These are phyloP conservation scores for Colletotrichum sp. DNA, from an alignment of 2,329 filamentous ascomycete species.

Conservation along the genomic window DNA sequence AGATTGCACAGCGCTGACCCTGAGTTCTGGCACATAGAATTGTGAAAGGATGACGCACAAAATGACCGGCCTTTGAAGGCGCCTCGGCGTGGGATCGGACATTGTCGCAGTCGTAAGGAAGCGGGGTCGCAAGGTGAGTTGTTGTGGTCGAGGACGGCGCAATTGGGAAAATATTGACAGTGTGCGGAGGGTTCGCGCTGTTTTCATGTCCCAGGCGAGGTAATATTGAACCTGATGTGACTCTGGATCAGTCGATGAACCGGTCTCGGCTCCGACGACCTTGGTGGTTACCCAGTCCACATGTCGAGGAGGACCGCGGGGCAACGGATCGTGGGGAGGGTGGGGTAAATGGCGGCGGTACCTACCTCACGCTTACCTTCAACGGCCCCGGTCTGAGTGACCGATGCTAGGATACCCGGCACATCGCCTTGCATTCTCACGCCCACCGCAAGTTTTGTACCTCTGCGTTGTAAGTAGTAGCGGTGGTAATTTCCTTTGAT, in stretches of 20 bases:
- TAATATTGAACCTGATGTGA: neutral
- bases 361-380: neutral
- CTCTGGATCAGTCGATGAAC: neutral
- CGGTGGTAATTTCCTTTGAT: neutral
- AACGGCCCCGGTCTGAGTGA: neutral
- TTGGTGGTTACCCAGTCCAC: neutral
- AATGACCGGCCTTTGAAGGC: constrained; percentile 21
- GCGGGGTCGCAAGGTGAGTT: neutral
- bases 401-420: neutral
- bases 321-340: neutral
- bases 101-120: constrained; percentile 5
- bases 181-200: neutral
- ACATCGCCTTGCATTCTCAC: neutral
- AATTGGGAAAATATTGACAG: neutral
- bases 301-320: neutral
- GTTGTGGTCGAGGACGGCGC: neutral
- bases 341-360: neutral
- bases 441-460: neutral
- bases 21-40: neutral
- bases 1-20: neutral
- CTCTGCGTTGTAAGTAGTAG: neutral
- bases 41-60: constrained; percentile 8
- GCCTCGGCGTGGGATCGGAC: constrained; percentile 6
- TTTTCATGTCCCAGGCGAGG: neutral
- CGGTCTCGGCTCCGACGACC: neutral